These are phyloP conservation scores for Plasmodium relictum DNA, from an alignment of 169 alveolate species.

Conservation along the genomic window DNA sequence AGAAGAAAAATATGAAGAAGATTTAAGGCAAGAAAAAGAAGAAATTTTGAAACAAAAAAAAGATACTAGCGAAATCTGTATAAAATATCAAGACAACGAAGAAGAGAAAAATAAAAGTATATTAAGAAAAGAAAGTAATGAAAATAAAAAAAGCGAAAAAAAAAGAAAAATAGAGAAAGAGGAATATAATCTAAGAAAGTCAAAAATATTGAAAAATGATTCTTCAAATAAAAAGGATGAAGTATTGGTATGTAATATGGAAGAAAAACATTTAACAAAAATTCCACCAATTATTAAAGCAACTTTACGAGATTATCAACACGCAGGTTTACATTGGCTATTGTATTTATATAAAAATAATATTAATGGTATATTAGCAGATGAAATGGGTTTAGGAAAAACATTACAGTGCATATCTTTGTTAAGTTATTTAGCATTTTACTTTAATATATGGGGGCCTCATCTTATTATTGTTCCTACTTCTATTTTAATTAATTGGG, in stretches of 20 bases:
- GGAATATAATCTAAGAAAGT: background rate
- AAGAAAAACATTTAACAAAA: slow-evolving; percentile 81
- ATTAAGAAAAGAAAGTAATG: too few species aligned
- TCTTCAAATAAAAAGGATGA: slow-evolving; percentile 35
- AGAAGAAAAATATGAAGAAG: background rate
- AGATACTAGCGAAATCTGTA: background rate
- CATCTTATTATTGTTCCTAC: slow-evolving; percentile 99
- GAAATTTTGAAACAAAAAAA: background rate
- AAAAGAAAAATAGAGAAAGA: background rate
- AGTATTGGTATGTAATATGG: slow-evolving; percentile 80
- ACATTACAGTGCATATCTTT: slow-evolving; percentile 98
- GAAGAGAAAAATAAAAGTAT: background rate
- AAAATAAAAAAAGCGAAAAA: background rate
- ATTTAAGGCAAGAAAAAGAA: background rate
- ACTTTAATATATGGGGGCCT: slow-evolving; percentile 98
- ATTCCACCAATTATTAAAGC: slow-evolving; percentile 94
- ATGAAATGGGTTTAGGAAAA: slow-evolving; percentile 99
- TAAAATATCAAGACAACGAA: background rate
- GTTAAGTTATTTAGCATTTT: slow-evolving; percentile 97
- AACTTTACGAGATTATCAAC: slow-evolving; percentile 95
- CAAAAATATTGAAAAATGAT: slow-evolving; percentile 10
- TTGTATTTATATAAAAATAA: slow-evolving; percentile 95
- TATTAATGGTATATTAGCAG: slow-evolving; percentile 99
- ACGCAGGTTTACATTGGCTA: slow-evolving; percentile 97
- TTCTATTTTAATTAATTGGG: slow-evolving; percentile 98